phyloP scores from a whole-genome alignment of 495 filamentous ascomycete genomes.

The Podospora australis region DNA sequence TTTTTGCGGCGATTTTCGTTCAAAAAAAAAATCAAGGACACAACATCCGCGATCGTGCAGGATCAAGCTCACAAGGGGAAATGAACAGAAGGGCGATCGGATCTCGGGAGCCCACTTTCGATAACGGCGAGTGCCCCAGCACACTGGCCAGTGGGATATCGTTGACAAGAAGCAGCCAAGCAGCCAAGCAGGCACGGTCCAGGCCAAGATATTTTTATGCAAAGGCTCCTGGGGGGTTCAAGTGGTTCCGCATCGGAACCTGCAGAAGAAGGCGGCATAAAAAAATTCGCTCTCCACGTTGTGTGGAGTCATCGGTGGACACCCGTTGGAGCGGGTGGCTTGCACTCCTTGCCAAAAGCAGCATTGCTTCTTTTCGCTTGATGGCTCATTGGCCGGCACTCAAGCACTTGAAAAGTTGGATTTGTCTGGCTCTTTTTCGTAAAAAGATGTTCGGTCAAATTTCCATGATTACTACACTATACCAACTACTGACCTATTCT shows the following conservation, averaged over 20 bases:
- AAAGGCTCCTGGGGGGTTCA: not conserved
- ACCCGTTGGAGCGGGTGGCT: not conserved
- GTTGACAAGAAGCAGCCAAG: not conserved
- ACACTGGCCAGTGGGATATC: too few relatives aligned
- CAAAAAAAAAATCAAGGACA: too few relatives aligned
- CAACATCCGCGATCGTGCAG: too few relatives aligned
- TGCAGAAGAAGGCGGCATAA: slow-evolving; percentile 2
- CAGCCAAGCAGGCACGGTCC: not conserved
- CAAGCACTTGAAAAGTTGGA: not conserved
- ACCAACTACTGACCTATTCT: too few relatives aligned
- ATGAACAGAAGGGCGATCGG: slow-evolving; percentile 1
- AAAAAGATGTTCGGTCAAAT: too few relatives aligned
- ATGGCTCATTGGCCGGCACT: too few relatives aligned
- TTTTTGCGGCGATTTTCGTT: too few relatives aligned
- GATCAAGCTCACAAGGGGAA: too few relatives aligned
- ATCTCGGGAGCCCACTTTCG: not conserved
- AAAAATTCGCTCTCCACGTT: not conserved
- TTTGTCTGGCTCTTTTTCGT: not conserved
- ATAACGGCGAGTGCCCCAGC: slow-evolving; percentile 2
- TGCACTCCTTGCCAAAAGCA: too few relatives aligned
- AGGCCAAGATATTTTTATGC: not conserved
- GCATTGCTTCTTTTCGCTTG: too few relatives aligned
- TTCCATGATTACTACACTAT: too few relatives aligned
- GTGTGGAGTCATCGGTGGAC: not conserved
- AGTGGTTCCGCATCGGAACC: not conserved